Evolutionary conservation across 208 protist species (phyloP), one percentile per base, ranked within the genome.

Genomic region (Trypanosoma scelopori): DNA sequence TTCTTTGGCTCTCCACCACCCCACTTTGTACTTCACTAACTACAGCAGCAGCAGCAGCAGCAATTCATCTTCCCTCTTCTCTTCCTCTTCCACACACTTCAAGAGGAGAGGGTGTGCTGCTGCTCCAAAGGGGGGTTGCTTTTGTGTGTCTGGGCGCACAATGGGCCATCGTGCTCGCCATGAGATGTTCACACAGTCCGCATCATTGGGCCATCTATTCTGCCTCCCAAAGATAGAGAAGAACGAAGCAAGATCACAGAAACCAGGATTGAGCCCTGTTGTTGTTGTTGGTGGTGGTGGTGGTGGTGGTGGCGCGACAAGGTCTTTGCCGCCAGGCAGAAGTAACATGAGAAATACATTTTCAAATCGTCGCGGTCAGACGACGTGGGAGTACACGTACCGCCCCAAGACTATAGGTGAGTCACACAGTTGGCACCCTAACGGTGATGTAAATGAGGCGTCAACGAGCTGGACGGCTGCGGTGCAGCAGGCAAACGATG

Each of bases 371-470:
- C 56, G 25, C 46, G 9, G 23, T 6, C n/a, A 27, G 16, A 47
- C 16, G 11, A n/a, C 47, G 25, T 53, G 41, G 58, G 58, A 66
- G 42, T 73, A 41, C 13, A 61, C 25, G 6, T 66, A 73, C 43
- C 49, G 50, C 15, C 37, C 51, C 6, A 73, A 47, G 28, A 5
- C 18, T 39, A 59, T 47, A n/a, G 58, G 43, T 27, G 48, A 25
- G 9, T n/a, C 23, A 7, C 13, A 25, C 4, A 71, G 35, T 20
- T 11, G 9, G 27, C 0, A 18, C 3, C 13, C 16, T 18, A 27
- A n/a, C 7, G n/a, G 39, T 4, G 27, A 18, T 35, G 5, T n/a
- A 7, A 0, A 22, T 2, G 41, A 13, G 18, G 7, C 50, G n/a
- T 7, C 50, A 25, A 51, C 18, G 16, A 52, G 58, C 32, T 49